Evolutionary conservation across 140 eudicot species (phyloP).

Genomic region (Oenanthe javanica): DNA sequence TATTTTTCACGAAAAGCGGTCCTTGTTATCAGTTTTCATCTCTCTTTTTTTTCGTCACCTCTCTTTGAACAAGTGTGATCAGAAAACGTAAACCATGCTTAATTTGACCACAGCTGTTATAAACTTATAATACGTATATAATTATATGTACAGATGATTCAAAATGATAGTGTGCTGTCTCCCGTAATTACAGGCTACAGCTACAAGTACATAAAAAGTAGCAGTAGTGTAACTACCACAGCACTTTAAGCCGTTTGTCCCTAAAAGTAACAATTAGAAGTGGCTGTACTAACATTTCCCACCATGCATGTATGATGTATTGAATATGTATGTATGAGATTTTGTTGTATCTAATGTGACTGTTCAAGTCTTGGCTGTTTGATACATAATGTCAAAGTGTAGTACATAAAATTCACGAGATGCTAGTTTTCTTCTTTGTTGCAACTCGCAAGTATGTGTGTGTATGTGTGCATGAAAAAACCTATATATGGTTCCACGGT

Average conservation of each 20-base stretch:
- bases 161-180: background rate
- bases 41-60: no score
- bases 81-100: background rate
- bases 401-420: constrained; percentile 2
- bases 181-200: constrained; percentile 5
- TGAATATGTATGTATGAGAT: background rate
- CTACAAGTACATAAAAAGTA: background rate
- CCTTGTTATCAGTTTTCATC: no score
- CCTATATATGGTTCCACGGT: background rate
- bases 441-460: no score
- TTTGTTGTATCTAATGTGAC: background rate
- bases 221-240: background rate
- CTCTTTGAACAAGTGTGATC: no score
- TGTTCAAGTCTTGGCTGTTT: background rate
- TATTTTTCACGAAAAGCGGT: no score
- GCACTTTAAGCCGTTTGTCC: constrained; percentile 1
- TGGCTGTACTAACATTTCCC: background rate
- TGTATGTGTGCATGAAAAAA: no score
- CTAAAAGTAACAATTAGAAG: background rate
- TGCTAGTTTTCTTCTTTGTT: no score
- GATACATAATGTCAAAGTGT: constrained; percentile 4
- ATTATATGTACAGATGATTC: no score
- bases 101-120: background rate
- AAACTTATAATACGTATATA: background rate
- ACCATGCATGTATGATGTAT: background rate